phyloP scores from a whole-genome alignment of 352 stramenopile species.

The Globisporangium splendens region DNA sequence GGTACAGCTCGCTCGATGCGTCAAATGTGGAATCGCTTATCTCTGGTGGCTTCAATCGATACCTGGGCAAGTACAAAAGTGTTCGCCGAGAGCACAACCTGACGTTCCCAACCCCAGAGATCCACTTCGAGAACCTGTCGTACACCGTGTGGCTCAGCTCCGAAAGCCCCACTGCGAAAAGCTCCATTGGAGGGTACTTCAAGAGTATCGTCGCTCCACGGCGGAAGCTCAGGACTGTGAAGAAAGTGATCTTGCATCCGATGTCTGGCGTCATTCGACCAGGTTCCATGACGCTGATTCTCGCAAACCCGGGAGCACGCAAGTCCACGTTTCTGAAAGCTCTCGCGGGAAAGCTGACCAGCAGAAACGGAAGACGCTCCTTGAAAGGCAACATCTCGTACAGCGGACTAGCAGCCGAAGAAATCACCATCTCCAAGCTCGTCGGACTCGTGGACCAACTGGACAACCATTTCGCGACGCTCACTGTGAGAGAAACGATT shows the following conservation, averaged over 20 bases:
- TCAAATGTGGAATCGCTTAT: constrained; percentile 54
- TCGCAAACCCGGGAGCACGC: constrained; percentile 61
- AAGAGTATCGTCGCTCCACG: constrained; percentile 28
- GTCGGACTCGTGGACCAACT: constrained; percentile 62
- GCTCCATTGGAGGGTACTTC: constrained; percentile 36
- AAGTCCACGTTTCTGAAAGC: constrained; percentile 69
- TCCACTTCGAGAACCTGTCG: constrained; percentile 53
- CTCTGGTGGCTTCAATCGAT: constrained; percentile 50
- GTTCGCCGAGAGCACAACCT: constrained; percentile 45
- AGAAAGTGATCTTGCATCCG: constrained; percentile 47
- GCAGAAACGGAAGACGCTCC: constrained; percentile 24
- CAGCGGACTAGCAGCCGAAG: constrained; percentile 32
- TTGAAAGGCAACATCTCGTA: constrained; percentile 46
- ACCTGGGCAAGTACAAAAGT: constrained; percentile 42
- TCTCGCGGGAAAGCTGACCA: constrained; percentile 45
- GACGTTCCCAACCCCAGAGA: constrained; percentile 50
- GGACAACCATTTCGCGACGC: constrained; percentile 83
- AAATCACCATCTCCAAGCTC: constrained; percentile 57
- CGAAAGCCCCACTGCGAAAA: constrained; percentile 23
- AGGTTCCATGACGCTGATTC: constrained; percentile 51
- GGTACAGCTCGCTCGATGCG: constrained; percentile 38
- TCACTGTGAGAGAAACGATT: constrained; percentile 94
- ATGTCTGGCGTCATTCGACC: constrained; percentile 68
- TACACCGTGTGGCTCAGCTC: constrained; percentile 38
- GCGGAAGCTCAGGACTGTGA: constrained; percentile 25